Base-by-base conservation (phyloP, 2,329 filamentous ascomycete genomes). In the Colletotrichum lupini region DNA sequence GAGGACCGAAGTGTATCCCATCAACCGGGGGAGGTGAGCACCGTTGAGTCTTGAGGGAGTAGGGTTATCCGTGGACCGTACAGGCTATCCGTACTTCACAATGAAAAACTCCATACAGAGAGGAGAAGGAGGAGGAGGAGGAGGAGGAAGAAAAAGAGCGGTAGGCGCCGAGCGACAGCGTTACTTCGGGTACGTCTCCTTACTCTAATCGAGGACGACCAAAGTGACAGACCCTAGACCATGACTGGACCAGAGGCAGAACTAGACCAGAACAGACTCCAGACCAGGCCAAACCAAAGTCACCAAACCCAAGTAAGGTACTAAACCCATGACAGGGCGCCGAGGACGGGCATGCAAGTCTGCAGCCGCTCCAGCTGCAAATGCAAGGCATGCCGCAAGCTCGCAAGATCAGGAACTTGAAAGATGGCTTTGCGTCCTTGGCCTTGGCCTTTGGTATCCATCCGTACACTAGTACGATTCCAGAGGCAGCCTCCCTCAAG, bases 141-240 rank as follows among this genome's bases (percentile, higher is more conserved):
- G 35, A 32, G 55, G n/a, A 49, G 11, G 22, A 22, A 28, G 7
- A 67, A 22, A 16, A 59, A 64, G 55, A 59, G 64, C 70, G 66
- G 66, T 69, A 73, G 70, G 66, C 70, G 70, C 70, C 66, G 70
- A 65, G 70, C 60, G 70, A 65, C 66, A 70, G 55, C 66, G 70
- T 73, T 73, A 73, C 70, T 65, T 73, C 55, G 66, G 46, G 28
- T 28, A 46, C 55, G 19, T 69, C 70, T 64, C 70, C 59, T 73
- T 69, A 69, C 66, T 73, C 42, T 69, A 64, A 69, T 69, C 66
- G 66, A 73, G 70, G 66, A 73, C 28, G 55, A 56, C 66, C 65
- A 26, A 65, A 55, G 60, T 70, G 60, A 65, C 66, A 69, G 60
- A 70, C 70, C 66, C 66, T 66, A 56, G 65, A 49, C 66, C 24